Percentiles rank a stretch among this genome's conserved stretches.
Conservation (phyloP, 345 rosid genomes). For the Aquilaria malaccensis region DNA sequence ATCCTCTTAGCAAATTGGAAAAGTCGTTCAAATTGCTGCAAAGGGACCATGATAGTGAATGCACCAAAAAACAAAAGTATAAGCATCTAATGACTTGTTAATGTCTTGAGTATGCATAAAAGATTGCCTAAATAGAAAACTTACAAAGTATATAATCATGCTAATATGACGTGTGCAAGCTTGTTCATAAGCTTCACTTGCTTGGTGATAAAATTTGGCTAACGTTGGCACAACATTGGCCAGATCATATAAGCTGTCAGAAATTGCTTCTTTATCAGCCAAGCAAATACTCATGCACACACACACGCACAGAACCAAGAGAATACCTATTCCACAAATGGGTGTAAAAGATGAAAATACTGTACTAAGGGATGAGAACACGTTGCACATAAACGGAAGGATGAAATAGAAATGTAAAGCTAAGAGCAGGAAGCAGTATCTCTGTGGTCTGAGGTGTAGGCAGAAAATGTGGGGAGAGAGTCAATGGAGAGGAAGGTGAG, state of each 20-base stretch:
- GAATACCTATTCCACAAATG: not conserved
- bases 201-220: constrained; percentile 95
- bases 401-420: too few species aligned
- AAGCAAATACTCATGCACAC: not conserved
- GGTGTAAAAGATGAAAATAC: too few species aligned
- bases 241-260: constrained; percentile 73
- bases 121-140: constrained; percentile 9
- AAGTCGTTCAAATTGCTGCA: constrained; percentile 87
- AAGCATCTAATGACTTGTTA: too few species aligned
- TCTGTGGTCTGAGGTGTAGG: too few species aligned
- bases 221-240: constrained; percentile 87
- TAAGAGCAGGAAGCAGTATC: too few species aligned
- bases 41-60: constrained; percentile 8
- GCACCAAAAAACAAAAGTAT: not conserved
- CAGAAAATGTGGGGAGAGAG: too few species aligned
- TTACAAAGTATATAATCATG: constrained; percentile 84
- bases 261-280: constrained; percentile 22
- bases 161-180: constrained; percentile 90
- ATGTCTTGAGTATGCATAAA: too few species aligned
- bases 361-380: too few species aligned
- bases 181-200: constrained; percentile 90
- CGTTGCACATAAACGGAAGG: too few species aligned
- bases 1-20: constrained; percentile 80
- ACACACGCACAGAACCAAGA: not conserved
- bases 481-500: too few species aligned